Evolutionary conservation across 495 filamentous ascomycete genomes (phyloP), one percentile per base, ranked within the genome.

Genomic region (Penicillium herquei): DNA sequence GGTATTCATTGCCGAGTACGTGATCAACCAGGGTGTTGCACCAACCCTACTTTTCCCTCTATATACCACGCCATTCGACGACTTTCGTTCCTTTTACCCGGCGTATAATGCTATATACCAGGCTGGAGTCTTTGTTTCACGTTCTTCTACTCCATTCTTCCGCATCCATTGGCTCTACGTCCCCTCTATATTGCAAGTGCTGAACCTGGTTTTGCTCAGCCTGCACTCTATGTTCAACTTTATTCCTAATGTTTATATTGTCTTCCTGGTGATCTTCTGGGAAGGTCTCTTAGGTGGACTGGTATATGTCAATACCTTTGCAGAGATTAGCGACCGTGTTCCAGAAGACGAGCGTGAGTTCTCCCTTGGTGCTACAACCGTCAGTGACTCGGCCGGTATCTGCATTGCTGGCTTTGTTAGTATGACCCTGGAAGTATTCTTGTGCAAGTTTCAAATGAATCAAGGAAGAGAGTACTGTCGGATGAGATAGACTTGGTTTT

Each of bases 241-340:
- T 57, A 81, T 97, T 39, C 93, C 93, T 0, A 89, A 72, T 52
- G 86, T 97, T 9, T 97, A 88, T 62, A 62, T 96, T 17, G 70
- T 97, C 4, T 96, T 96, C 66, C 63, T 80, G 6, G 74, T 97
- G 43, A 74, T 96, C n/a, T 96, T 97, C 65, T 97, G 94, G 93
- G 93, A 96, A 66, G 94, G 94, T 0, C 69, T 98, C 39, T 76
- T 98, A 0, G 94, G 94, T 6, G 94, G 94, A 0, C 71, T 87
- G 8, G 94, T 97, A 0, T 98, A 98, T 63, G 91, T 98, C 42
- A 96, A 93, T 55, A 96, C 92, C 0, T 98, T 96, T 71, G 91
- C 92, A 1, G 88, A 93, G 69, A 94, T 98, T 56, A 85, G 86
- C 62, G 89, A 97, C 51, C 81, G 84, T 8, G 87, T 96, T 0